Evolutionary conservation across 352 stramenopile species (phyloP), one percentile per base, ranked within the genome.

Genomic region (Globisporangium nodosum): DNA sequence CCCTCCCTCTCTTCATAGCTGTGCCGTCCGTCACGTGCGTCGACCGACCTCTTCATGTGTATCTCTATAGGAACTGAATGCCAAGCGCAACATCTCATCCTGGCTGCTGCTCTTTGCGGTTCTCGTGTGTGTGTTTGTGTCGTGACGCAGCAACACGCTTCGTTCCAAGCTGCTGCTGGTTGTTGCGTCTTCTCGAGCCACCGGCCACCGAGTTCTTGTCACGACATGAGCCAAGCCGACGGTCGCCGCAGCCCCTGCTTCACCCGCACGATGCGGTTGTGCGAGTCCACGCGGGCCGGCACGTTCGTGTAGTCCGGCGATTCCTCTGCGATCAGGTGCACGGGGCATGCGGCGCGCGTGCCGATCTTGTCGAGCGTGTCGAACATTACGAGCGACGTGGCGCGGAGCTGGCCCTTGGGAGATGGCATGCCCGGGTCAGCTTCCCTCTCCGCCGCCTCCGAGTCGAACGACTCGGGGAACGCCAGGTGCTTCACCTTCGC

Each of bases 281-380:
- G 81, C 53, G 71, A 79, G 61, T 87, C 76, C 21, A 87, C 76
- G 30, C 73, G 73, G 31, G 75, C 67, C 39, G 63, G 69, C 8
- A 89, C 65, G 27, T 69, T 64, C 13, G 76, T 88, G 49, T 87
- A 88, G 50, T 84, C 75, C 5, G 72, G 70, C 27, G 74, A 64
- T n/a, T 73, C 64, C 46, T 84, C 73, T 21, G 82, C 66, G 39
- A 91, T 69, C 46, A 89, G 56, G 37, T 88, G 81, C 56, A 91
- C 75, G 24, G 78, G 81, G 55, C 78, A 89, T 11, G 78, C 75
- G 39, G 76, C 76, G 63, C 81, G 74, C 27, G 81, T 89, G 60
- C 81, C 81, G 45, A 91, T 89, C 58, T 84, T 85, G 65, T 91
- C 81, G 31, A 89, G 64, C 21, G 73, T 88, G 62, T 88, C 81